These are phyloP conservation scores for Rhizoclosmatium sp. DNA, from an alignment of 192 early-diverging fungal genomes.

Conservation along the genomic window DNA sequence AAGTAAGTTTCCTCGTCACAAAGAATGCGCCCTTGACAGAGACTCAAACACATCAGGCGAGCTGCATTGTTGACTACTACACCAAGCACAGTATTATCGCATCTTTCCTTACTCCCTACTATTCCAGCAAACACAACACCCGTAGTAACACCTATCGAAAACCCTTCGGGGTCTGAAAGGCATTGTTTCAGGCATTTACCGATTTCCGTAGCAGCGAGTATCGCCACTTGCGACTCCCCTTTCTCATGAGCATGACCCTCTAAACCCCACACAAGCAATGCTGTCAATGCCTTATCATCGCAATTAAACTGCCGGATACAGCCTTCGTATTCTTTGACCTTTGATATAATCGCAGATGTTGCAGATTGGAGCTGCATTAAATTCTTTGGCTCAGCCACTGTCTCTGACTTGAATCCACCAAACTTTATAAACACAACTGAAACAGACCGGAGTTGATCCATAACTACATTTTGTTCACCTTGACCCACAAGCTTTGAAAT, in stretches of 20 bases:
- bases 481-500: background rate
- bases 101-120: constrained; percentile 10
- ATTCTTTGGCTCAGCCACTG: constrained; percentile 11
- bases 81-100: constrained; percentile 42
- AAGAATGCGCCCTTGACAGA: constrained; percentile 15
- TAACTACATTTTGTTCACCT: background rate
- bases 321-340: constrained; percentile 11
- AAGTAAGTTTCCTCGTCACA: constrained; percentile 19
- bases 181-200: background rate
- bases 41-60: constrained; percentile 37
- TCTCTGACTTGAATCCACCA: constrained; percentile 10
- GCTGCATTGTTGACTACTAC: constrained; percentile 44
- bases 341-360: constrained; percentile 4
- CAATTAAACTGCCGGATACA: constrained; percentile 38
- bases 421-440: constrained; percentile 35
- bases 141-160: constrained; percentile 25
- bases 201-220: constrained; percentile 29
- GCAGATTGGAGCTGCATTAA: constrained; percentile 5
- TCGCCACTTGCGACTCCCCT: constrained; percentile 15
- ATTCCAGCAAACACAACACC: constrained; percentile 35
- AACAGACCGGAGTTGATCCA: constrained; percentile 34
- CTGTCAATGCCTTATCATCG: constrained; percentile 39
- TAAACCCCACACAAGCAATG: constrained; percentile 34
- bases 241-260: constrained; percentile 37
- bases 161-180: constrained; percentile 14